These are phyloP conservation scores for Phytophthora hibernalis DNA, from an alignment of 352 stramenopile genomes.

Conservation along the genomic window DNA sequence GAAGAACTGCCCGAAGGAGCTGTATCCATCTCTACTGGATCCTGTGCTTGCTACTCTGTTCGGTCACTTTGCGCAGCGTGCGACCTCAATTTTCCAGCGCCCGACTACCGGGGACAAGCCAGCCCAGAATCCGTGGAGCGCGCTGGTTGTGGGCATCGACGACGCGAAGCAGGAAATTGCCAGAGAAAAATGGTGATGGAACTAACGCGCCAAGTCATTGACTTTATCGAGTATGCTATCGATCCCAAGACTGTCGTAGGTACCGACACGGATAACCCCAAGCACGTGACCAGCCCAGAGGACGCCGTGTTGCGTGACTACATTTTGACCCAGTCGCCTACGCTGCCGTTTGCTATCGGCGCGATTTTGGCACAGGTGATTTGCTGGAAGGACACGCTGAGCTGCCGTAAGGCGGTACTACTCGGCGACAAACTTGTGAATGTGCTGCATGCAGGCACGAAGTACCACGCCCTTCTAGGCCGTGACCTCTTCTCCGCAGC, in stretches of 20 bases:
- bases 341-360: conserved; percentile 59
- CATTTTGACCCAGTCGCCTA: conserved; percentile 53
- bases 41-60: conserved; percentile 64
- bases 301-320: conserved; percentile 71
- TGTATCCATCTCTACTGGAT: conserved; percentile 69
- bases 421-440: conserved; percentile 77
- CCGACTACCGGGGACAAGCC: conserved; percentile 30
- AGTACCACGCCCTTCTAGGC: conserved; percentile 57
- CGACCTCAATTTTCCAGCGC: conserved; percentile 47
- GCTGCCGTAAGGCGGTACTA: conserved; percentile 63
- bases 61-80: conserved; percentile 64
- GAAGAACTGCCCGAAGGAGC: conserved; percentile 65
- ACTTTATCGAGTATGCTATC: conserved; percentile 77
- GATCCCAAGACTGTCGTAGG: conserved; percentile 81
- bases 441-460: conserved; percentile 44
- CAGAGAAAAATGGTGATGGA: conserved; percentile 77
- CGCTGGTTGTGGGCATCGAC: conserved; percentile 68
- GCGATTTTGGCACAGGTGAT: conserved; percentile 66
- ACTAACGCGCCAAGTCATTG: conserved; percentile 66
- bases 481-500: conserved; percentile 69
- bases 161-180: conserved; percentile 73
- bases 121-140: conserved; percentile 53
- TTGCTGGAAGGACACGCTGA: conserved; percentile 79
- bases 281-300: conserved; percentile 72
- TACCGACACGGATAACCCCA: conserved; percentile 73